Evolutionary conservation across 495 filamentous ascomycete species (phyloP), one percentile per base, ranked within the genome.

Genomic region (Podospora tetraspora): DNA sequence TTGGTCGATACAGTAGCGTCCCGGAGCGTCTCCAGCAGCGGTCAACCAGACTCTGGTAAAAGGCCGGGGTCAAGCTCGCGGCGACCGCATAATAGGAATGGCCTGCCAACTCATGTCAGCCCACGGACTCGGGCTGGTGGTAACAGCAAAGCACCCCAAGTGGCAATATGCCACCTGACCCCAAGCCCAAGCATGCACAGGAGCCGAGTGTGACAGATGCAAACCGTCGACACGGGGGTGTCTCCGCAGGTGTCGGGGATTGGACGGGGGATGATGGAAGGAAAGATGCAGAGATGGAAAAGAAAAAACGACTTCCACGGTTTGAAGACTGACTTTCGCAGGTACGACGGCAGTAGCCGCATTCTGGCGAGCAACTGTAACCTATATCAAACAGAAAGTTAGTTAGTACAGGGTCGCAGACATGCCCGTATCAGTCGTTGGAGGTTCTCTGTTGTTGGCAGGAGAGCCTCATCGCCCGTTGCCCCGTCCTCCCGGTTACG

Each of bases 1-100:
- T 92, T 65, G 92, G 95, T 71, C 95, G 92, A 82, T 99, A 99
- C 71, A 97, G 85, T n/a, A 94, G 82, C n/a, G 83, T 87, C 10
- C 79, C 85, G 63, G 88, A 97, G 80, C 95, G 85, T 79, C 95
- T 88, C 94, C 94, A 99, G 70, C 93, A 94, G 66, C 92, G 87
- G 79, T 97, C 88, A 66, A 97, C 80, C 13, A 99, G 85, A 63
- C 79, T 78, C 74, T 96, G 92, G 78, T 99, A 99, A 76, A 92
- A 87, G 10, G 79, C 80, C 25, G 89, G 85, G 57, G 83, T 86
- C 77, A 98, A 81, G 66, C 86, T 86, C 30, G 85, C 82, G 29
- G 91, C 85, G 59, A 84, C 83, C 71, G 91, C 85, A 81, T 93
- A 97, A 80, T 96, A 96, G 63, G 90, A 91, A 75, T 87, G 90